These are phyloP conservation scores for Backusella australiensis DNA, from an alignment of 192 early-diverging fungal genomes.

Conservation along the genomic window DNA sequence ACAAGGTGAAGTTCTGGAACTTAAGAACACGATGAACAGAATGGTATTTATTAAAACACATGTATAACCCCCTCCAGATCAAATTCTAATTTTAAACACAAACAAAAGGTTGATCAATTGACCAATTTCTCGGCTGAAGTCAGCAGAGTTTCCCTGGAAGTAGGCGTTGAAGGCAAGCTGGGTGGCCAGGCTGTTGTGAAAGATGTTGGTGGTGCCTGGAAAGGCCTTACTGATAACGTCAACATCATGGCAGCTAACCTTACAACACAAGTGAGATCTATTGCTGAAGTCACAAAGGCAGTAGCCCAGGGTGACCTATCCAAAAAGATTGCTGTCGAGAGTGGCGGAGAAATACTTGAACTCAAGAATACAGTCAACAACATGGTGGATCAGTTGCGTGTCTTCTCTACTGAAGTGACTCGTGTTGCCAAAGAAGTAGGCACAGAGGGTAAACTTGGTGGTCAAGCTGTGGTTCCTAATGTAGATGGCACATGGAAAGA, in stretches of 20 bases:
- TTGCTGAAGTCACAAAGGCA: constrained; percentile 59
- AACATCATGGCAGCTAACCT: constrained; percentile 56
- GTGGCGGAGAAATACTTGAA: constrained; percentile 52
- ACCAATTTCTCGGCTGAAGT: constrained; percentile 58
- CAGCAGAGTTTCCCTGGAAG: constrained; percentile 67
- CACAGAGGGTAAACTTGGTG: too few species aligned
- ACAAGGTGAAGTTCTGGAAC: constrained; percentile 55
- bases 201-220: constrained; percentile 44
- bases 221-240: constrained; percentile 50
- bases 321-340: constrained; percentile 50
- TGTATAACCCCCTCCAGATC: not conserved
- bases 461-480: too few species aligned
- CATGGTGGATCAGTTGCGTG: constrained; percentile 54
- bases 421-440: too few species aligned
- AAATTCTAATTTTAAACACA: not conserved
- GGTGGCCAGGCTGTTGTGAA: constrained; percentile 60
- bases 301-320: constrained; percentile 63
- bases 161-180: constrained; percentile 68
- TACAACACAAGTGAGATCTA: constrained; percentile 62
- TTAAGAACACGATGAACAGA: constrained; percentile 60
- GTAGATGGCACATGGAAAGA: too few species aligned
- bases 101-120: constrained; percentile 38
- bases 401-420: too few species aligned
- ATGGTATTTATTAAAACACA: constrained; percentile 36
- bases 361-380: constrained; percentile 60